Evolutionary conservation across 768 basidiomycete species (phyloP).

Genomic region (Pleurotus giganteus): DNA sequence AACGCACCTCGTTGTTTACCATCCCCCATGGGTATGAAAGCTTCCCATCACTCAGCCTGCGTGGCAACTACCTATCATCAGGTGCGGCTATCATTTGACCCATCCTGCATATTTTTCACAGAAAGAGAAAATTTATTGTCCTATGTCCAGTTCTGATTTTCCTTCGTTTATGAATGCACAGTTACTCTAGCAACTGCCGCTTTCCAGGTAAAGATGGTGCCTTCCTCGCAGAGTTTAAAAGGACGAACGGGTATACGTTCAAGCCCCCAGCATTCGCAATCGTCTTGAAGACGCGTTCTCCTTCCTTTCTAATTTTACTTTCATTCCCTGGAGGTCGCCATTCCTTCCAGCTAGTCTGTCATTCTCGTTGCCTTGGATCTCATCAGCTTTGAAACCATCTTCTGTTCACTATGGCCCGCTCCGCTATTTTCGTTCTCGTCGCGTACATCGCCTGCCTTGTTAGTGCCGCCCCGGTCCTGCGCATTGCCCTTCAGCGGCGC

Average conservation of each 20-base stretch:
- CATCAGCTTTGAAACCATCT: not conserved
- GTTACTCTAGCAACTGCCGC: not conserved
- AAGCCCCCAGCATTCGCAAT: constrained; percentile 10
- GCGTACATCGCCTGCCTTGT: constrained; percentile 15
- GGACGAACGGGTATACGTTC: constrained; percentile 10
- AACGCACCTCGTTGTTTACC: no score
- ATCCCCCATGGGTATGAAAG: no score
- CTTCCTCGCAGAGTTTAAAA: not conserved
- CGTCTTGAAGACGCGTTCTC: constrained; percentile 23
- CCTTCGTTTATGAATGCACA: not conserved
- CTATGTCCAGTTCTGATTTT: not conserved
- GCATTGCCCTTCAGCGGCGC: constrained; percentile 7
- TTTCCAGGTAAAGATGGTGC: not conserved
- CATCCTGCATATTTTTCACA: no score
- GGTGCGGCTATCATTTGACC: no score
- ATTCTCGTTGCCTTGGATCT: constrained; percentile 5
- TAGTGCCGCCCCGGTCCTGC: constrained; percentile 19
- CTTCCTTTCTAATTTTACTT: constrained; percentile 13
- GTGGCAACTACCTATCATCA: no score
- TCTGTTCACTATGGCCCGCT: constrained; percentile 18
- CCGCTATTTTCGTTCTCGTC: constrained; percentile 19
- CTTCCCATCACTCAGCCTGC: no score
- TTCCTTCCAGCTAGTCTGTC: constrained; percentile 15
- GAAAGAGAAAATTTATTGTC: not conserved
- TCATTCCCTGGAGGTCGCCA: constrained; percentile 13